phyloP scores from a whole-genome alignment of 2,329 filamentous ascomycete genomes.

The Colletotrichum horii region DNA sequence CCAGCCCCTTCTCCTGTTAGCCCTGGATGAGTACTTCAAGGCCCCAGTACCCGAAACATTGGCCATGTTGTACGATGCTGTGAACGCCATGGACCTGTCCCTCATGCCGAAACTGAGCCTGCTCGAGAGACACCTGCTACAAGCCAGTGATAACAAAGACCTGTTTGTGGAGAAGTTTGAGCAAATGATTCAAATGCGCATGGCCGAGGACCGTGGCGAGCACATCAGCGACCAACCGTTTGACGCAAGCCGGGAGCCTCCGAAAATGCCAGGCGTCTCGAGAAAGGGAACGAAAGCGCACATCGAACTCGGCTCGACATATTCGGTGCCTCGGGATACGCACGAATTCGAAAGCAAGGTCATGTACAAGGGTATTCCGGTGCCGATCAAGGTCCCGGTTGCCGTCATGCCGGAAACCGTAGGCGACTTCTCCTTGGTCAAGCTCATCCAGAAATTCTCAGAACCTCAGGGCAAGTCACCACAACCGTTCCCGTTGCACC shows the following conservation, averaged over 20 bases:
- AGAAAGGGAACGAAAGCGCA: constrained; percentile 68
- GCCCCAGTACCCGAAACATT: constrained; percentile 87
- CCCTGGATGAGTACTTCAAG: constrained; percentile 97
- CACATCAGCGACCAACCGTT: constrained; percentile 45
- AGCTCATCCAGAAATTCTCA: constrained; percentile 94
- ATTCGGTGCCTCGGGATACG: constrained; percentile 86
- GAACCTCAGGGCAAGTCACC: constrained; percentile 81
- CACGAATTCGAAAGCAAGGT: constrained; percentile 97
- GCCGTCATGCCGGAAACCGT: constrained; percentile 95
- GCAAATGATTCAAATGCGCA: constrained; percentile 85
- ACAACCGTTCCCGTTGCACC: constrained; percentile 84
- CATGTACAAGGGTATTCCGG: constrained; percentile 94
- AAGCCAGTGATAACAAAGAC: constrained; percentile 92
- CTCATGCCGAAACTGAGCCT: constrained; percentile 85
- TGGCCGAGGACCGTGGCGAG: constrained; percentile 66
- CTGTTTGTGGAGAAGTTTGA: constrained; percentile 98
- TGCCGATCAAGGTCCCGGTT: constrained; percentile 95
- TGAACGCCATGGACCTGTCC: constrained; percentile 96
- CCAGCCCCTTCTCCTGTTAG: constrained; percentile 85
- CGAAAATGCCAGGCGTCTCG: constrained; percentile 54
- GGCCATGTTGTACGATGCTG: constrained; percentile 85
- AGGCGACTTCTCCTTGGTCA: constrained; percentile 96
- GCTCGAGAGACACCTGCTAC: constrained; percentile 84
- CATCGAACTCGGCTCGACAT: constrained; percentile 63
- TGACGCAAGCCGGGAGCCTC: constrained; percentile 54